These are phyloP conservation scores for Panellus pusillus DNA, from an alignment of 768 basidiomycete genomes.

Conservation along the genomic window DNA sequence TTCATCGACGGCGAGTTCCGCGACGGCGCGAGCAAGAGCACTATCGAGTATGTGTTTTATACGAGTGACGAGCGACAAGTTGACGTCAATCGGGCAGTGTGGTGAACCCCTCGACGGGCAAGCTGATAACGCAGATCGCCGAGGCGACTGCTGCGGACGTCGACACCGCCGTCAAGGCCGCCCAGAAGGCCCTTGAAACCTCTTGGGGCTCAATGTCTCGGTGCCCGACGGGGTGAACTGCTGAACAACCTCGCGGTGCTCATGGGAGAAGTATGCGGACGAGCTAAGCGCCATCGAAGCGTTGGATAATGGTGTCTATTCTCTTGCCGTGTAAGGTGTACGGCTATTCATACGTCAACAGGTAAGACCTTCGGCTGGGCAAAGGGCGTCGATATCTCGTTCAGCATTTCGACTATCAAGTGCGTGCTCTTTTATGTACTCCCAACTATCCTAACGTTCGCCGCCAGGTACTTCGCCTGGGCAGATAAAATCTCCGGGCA, in stretches of 20 bases:
- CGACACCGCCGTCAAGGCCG: constrained; percentile 61
- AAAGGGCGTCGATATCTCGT: constrained; percentile 46
- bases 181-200: constrained; percentile 58
- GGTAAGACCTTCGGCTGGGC: constrained; percentile 56
- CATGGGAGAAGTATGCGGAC: constrained; percentile 55
- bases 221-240: constrained; percentile 45
- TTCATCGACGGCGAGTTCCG: constrained; percentile 74
- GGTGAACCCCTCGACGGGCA: constrained; percentile 62
- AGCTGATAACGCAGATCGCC: constrained; percentile 49
- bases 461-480: constrained; percentile 76
- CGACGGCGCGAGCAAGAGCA: constrained; percentile 50
- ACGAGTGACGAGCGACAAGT: background rate
- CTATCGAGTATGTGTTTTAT: constrained; percentile 27
- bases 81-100: constrained; percentile 39
- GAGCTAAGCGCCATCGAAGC: constrained; percentile 67
- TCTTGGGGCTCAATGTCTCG: constrained; percentile 58
- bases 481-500: constrained; percentile 84
- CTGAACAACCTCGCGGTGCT: constrained; percentile 57
- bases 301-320: constrained; percentile 54
- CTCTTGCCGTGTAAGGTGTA: background rate
- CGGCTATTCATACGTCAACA: constrained; percentile 17
- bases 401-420: constrained; percentile 48
- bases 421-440: background rate
- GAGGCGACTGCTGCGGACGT: constrained; percentile 64
- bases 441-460: background rate